These are phyloP conservation scores for Populus davidiana DNA, from an alignment of 345 rosid genomes.

Conservation along the genomic window DNA sequence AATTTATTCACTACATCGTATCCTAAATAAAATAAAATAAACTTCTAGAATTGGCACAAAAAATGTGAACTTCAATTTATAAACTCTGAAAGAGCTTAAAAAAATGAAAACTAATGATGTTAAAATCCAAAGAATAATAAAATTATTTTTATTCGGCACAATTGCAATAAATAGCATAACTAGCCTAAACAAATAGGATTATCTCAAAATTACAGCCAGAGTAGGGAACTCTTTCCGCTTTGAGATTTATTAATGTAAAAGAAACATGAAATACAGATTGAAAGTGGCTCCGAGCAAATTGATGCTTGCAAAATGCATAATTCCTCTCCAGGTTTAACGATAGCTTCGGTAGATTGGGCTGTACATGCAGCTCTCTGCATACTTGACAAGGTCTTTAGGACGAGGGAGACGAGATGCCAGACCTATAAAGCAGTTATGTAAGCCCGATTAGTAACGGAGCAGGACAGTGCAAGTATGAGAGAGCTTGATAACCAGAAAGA, in stretches of 20 bases:
- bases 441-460: not conserved
- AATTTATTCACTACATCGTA: no score
- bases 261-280: not conserved
- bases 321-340: slow-evolving; percentile 40
- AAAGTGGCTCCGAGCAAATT: not conserved
- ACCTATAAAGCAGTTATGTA: slow-evolving; percentile 38
- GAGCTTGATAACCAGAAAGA: not conserved
- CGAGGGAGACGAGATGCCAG: slow-evolving; percentile 87
- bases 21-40: no score
- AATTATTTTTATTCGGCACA: not conserved
- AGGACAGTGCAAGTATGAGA: not conserved
- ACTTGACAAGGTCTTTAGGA: slow-evolving; percentile 68
- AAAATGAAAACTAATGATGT: not conserved
- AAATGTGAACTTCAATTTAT: no score
- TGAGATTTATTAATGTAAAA: not conserved
- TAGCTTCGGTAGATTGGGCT: slow-evolving; percentile 76
- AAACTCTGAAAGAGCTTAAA: not conserved
- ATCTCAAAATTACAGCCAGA: not conserved
- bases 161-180: not conserved
- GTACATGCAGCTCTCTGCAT: slow-evolving; percentile 98
- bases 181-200: not conserved
- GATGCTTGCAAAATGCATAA: not conserved
- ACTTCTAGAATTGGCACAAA: no score
- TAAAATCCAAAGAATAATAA: not conserved
- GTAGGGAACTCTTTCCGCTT: not conserved